These are phyloP conservation scores for Trichoderma atrobrunneum DNA, from an alignment of 2,329 filamentous ascomycete species.

Conservation along the genomic window DNA sequence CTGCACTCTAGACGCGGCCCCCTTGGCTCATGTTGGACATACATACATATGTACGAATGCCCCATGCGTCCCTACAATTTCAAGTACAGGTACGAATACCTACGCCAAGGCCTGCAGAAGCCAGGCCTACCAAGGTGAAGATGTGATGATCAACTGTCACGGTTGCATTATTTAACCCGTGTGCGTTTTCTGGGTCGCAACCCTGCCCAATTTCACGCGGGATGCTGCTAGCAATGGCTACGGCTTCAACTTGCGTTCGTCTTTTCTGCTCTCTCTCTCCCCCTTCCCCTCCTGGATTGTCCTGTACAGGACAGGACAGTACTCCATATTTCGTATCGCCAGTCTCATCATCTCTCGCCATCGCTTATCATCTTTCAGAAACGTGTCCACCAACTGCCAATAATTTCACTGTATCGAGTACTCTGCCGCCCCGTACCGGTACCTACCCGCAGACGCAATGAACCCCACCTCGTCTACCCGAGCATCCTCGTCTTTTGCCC, in stretches of 20 bases:
- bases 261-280: not conserved
- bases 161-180: not conserved
- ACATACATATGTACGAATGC: constrained; percentile 13
- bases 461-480: not conserved
- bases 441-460: not conserved
- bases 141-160: not conserved
- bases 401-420: not conserved
- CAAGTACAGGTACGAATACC: not conserved
- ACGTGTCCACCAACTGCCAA: not conserved
- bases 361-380: constrained; percentile 18
- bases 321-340: not conserved
- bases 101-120: not conserved
- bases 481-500: not conserved
- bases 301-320: not conserved
- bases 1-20: not conserved
- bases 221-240: not conserved
- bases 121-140: not conserved
- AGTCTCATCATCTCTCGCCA: constrained; percentile 7
- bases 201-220: not conserved
- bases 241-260: not conserved
- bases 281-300: not conserved
- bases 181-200: not conserved
- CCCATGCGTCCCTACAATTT: not conserved
- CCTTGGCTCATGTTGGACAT: constrained; percentile 14
- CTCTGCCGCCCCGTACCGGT: not conserved